Percentiles rank a stretch among this genome's conserved stretches.
Evolutionary conservation across 495 filamentous ascomycete genomes (phyloP).

Genomic region (Penicillium steckii): DNA sequence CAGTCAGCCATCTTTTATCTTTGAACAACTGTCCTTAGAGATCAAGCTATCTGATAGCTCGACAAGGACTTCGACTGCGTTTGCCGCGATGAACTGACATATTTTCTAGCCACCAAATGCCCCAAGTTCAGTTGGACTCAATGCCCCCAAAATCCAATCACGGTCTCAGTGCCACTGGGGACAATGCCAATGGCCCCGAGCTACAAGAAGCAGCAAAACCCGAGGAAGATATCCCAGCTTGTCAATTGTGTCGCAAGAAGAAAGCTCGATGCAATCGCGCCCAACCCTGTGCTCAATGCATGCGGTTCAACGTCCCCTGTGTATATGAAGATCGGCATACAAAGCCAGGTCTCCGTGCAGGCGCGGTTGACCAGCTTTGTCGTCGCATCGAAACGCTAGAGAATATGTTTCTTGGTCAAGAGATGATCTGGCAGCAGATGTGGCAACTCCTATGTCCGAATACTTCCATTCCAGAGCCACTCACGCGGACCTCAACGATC

Average conservation of each 20-base stretch:
- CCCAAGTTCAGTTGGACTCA: neutral
- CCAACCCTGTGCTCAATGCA: slow-evolving; percentile 39
- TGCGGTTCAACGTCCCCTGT: slow-evolving; percentile 29
- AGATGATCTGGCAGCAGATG: slow-evolving; percentile 25
- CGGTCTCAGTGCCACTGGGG: neutral
- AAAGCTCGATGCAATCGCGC: slow-evolving; percentile 40
- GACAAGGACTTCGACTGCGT: neutral
- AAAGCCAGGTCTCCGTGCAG: slow-evolving; percentile 38
- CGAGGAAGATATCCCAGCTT: slow-evolving; percentile 26
- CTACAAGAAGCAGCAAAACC: slow-evolving; percentile 3
- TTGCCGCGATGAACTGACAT: neutral
- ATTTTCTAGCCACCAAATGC: neutral
- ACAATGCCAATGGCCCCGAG: neutral
- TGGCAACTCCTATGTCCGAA: slow-evolving; percentile 12
- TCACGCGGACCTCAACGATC: neutral
- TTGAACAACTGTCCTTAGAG: neutral
- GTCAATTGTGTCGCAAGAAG: slow-evolving; percentile 41
- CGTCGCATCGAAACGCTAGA: slow-evolving; percentile 34
- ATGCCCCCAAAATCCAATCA: neutral
- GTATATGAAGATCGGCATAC: slow-evolving; percentile 35
- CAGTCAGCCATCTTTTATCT: neutral
- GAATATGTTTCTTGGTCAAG: slow-evolving; percentile 34
- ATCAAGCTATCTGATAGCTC: neutral
- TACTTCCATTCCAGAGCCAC: neutral
- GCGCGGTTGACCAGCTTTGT: slow-evolving; percentile 40